These are phyloP conservation scores for Globisporangium paddicum DNA, from an alignment of 352 stramenopile species.

Conservation along the genomic window DNA sequence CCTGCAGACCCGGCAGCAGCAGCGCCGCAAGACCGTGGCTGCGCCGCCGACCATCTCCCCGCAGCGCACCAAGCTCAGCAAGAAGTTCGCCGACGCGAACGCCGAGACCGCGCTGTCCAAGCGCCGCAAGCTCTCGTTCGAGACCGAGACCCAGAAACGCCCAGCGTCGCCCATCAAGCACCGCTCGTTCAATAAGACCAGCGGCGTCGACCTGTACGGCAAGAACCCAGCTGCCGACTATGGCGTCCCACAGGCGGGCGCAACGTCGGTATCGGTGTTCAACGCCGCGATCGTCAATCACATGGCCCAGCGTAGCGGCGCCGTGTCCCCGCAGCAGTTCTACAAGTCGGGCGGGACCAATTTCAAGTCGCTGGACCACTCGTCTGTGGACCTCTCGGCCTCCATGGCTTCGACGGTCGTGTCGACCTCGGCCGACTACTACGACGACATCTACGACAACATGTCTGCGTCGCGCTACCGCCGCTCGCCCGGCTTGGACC, in stretches of 20 bases:
- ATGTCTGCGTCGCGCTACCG: constrained; percentile 25
- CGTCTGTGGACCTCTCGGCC: constrained; percentile 45
- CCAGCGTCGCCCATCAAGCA: constrained; percentile 9
- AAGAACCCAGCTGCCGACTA: constrained; percentile 8
- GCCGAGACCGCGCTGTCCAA: constrained; percentile 21
- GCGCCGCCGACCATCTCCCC: constrained; percentile 19
- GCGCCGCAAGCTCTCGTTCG: constrained; percentile 41
- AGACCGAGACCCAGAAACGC: constrained; percentile 9
- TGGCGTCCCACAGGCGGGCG: background rate
- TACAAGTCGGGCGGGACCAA: constrained; percentile 14
- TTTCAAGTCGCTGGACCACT: constrained; percentile 29
- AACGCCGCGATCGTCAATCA: constrained; percentile 8
- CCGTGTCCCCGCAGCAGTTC: constrained; percentile 5
- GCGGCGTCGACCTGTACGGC: constrained; percentile 1
- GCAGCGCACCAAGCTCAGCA: constrained; percentile 27
- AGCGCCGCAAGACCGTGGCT: constrained; percentile 7
- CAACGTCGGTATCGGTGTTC: constrained; percentile 8
- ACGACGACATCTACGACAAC: constrained; percentile 62
- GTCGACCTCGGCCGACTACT: constrained; percentile 35
- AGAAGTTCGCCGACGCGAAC: constrained; percentile 22
- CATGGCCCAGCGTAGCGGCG: constrained; percentile 8
- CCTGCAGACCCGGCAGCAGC: constrained; percentile 30
- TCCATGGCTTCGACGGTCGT: constrained; percentile 68
- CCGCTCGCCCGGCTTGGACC: constrained; percentile 19
- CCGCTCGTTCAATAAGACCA: constrained; percentile 5